Evolutionary conservation across 176 grass and related monocot species (phyloP).

Genomic region (Rhynchospora tenuis): DNA sequence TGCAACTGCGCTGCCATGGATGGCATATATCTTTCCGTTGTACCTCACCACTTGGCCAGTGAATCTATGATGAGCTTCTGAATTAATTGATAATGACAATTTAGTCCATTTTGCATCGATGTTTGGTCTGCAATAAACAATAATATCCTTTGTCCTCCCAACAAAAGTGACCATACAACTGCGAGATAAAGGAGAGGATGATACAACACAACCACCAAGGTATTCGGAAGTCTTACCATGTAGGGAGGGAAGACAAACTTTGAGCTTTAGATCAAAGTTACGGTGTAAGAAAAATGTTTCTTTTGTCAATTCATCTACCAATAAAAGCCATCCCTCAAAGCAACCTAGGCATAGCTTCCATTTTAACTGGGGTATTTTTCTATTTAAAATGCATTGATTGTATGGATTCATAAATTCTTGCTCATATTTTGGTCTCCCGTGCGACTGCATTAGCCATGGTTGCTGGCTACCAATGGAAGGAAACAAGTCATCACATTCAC

Average conservation of each 20-base stretch:
- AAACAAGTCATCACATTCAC: background rate
- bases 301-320: background rate
- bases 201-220: background rate
- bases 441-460: background rate
- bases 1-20: too few species aligned
- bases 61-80: too few species aligned
- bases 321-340: background rate
- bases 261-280: slow-evolving; percentile 6
- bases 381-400: background rate
- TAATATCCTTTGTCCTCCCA: background rate
- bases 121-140: background rate
- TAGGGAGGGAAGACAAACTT: background rate
- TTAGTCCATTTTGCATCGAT: background rate
- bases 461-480: background rate
- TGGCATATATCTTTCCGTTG: too few species aligned
- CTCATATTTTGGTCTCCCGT: background rate
- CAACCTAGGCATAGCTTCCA: slow-evolving; percentile 4
- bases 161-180: slow-evolving; percentile 1
- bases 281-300: slow-evolving; percentile 11
- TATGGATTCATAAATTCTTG: background rate
- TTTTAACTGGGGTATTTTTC: background rate
- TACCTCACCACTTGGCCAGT: too few species aligned
- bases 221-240: background rate
- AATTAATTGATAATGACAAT: background rate
- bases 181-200: background rate